Conservation (phyloP, 2,329 filamentous ascomycete species). For the Neobulgaria alba region DNA sequence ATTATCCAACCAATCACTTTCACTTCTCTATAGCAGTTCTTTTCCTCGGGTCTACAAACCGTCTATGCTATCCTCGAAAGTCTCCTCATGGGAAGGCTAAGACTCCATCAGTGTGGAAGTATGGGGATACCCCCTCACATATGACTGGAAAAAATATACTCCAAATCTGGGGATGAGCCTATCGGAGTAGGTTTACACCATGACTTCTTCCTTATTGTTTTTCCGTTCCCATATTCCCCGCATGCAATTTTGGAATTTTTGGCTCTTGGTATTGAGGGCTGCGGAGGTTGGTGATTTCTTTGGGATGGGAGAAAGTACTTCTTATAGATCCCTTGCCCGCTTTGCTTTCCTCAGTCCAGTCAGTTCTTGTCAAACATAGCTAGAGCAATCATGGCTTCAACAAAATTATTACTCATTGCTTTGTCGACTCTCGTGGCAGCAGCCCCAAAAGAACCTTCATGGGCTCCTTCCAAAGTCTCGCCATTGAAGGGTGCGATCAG, state of each 20-base stretch:
- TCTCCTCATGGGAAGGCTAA: too few relatives aligned
- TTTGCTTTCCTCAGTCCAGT: not conserved
- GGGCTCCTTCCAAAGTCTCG: not conserved
- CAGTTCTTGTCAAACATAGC: not conserved
- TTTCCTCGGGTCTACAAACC: too few relatives aligned
- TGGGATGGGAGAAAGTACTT: not conserved
- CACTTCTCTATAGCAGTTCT: too few relatives aligned
- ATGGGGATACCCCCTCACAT: too few relatives aligned
- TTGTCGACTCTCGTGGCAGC: not conserved
- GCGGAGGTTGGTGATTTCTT: not conserved
- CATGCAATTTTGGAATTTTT: not conserved
- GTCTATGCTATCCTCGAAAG: too few relatives aligned
- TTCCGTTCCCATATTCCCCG: not conserved
- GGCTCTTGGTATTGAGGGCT: not conserved
- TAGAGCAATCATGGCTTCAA: not conserved
- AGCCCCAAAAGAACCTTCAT: not conserved
- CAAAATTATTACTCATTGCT: not conserved
- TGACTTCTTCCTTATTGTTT: too few relatives aligned
- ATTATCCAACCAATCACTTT: too few relatives aligned
- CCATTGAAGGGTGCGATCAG: constrained; percentile 4
- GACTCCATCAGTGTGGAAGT: not conserved
- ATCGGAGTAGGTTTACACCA: not conserved
- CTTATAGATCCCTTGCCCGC: not conserved
- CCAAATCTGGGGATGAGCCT: not conserved
- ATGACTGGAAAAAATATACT: not conserved